phyloP scores from a whole-genome alignment of 768 basidiomycete species.

The Mycena albidolilacea region DNA sequence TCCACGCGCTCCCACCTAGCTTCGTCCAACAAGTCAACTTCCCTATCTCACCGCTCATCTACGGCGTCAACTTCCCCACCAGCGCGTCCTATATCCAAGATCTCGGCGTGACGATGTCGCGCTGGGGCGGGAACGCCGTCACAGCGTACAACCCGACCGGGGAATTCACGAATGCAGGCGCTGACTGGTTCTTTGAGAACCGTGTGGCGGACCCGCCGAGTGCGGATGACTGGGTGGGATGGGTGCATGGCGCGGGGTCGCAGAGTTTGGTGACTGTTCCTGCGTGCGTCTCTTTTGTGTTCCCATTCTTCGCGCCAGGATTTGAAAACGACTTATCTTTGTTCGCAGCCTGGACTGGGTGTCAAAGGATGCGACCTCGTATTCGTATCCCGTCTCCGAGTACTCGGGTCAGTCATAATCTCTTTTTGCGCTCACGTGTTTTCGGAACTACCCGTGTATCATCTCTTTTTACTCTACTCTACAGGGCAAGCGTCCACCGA shows the following conservation, averaged over 20 bases:
- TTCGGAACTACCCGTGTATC: too few species aligned
- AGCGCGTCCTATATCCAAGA: constrained; percentile 60
- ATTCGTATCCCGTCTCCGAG: constrained; percentile 61
- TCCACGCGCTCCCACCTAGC: constrained; percentile 38
- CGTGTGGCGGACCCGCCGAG: constrained; percentile 52
- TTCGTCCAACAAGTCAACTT: constrained; percentile 54
- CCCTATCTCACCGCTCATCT: constrained; percentile 63
- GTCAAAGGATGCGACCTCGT: constrained; percentile 51
- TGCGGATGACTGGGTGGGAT: constrained; percentile 66
- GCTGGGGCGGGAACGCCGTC: constrained; percentile 71
- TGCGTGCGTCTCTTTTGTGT: constrained; percentile 54
- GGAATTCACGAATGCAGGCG: constrained; percentile 67
- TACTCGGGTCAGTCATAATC: constrained; percentile 57
- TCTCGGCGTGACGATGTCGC: constrained; percentile 64
- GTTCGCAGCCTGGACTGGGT: constrained; percentile 1
- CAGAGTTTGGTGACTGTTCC: constrained; percentile 63
- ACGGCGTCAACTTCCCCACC: constrained; percentile 71
- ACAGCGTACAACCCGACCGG: constrained; percentile 69
- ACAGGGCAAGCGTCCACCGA: neutral
- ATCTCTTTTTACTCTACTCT: too few species aligned
- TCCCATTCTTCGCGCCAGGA: neutral
- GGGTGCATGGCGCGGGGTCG: constrained; percentile 62
- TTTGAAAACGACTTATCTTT: neutral
- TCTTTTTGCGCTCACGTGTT: neutral
- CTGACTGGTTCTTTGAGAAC: constrained; percentile 72